phyloP scores from a whole-genome alignment of 768 basidiomycete genomes.

The Dendrothele bispora region DNA sequence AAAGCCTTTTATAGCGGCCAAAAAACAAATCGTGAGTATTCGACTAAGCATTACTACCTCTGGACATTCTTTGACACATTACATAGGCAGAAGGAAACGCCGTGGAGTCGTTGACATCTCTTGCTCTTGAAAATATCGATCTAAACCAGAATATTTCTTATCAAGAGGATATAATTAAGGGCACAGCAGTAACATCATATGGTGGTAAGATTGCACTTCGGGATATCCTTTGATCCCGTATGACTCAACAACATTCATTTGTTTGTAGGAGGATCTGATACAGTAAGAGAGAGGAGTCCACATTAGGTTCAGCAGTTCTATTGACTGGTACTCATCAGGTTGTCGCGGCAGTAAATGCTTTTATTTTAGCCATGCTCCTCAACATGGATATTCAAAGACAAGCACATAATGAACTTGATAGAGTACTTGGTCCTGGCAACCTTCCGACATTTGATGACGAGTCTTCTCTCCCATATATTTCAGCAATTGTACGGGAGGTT shows the following conservation, averaged over 20 bases:
- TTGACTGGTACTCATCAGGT: conserved; percentile 1
- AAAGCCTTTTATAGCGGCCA: conserved; percentile 28
- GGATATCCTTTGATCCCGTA: not conserved
- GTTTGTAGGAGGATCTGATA: not conserved
- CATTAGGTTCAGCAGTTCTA: not conserved
- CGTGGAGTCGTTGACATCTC: conserved; percentile 11
- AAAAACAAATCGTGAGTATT: conserved; percentile 25
- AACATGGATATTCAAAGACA: conserved; percentile 2
- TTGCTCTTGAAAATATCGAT: conserved; percentile 6
- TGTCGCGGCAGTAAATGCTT: conserved; percentile 4
- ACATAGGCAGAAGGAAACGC: conserved; percentile 12
- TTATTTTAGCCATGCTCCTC: not conserved
- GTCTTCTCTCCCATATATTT: conserved; percentile 26
- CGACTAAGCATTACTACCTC: not conserved
- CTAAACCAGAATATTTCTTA: not conserved
- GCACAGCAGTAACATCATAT: conserved; percentile 28
- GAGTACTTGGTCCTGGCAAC: conserved; percentile 18
- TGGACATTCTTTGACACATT: conserved; percentile 7
- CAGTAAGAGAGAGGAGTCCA: not conserved
- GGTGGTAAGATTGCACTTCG: conserved; percentile 15
- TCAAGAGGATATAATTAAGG: conserved; percentile 12
- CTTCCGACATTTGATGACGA: conserved; percentile 8
- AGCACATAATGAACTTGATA: conserved; percentile 2
- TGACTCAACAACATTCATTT: not conserved
- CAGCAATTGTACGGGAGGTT: conserved; percentile 28